These are phyloP conservation scores for Pulveroboletus frians DNA, from an alignment of 768 basidiomycete genomes.

Conservation along the genomic window DNA sequence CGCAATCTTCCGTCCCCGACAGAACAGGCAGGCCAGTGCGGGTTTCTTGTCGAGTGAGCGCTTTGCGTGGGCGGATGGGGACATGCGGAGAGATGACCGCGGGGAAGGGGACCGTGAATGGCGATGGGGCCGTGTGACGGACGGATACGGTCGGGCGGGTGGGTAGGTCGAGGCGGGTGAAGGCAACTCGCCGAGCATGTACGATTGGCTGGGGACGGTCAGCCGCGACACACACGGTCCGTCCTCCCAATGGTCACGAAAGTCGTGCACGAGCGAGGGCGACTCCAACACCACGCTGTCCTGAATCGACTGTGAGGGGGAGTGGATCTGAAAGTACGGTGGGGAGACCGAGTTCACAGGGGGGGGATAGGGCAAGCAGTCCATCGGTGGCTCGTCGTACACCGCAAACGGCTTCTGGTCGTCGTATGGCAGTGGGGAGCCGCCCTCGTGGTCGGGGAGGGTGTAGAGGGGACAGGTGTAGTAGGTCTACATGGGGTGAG, in stretches of 20 bases:
- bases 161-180: slow-evolving; percentile 8
- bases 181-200: slow-evolving; percentile 15
- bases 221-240: slow-evolving; percentile 1
- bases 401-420: slow-evolving; percentile 8
- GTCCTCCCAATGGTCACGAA: slow-evolving; percentile 24
- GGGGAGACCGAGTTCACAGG: slow-evolving; percentile 20
- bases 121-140: slow-evolving; percentile 16
- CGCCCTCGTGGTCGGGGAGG: slow-evolving; percentile 13
- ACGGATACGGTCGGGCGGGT: slow-evolving; percentile 10
- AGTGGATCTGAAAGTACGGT: slow-evolving; percentile 15
- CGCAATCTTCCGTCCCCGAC: slow-evolving; percentile 64
- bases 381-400: slow-evolving; percentile 28
- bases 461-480: slow-evolving; percentile 15
- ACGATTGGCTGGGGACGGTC: slow-evolving; percentile 13
- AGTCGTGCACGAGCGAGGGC: slow-evolving; percentile 11
- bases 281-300: slow-evolving; percentile 12
- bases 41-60: slow-evolving; percentile 47
- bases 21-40: slow-evolving; percentile 59
- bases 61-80: slow-evolving; percentile 21
- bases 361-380: slow-evolving; percentile 28
- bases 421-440: slow-evolving; percentile 8
- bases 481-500: slow-evolving; percentile 18
- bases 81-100: slow-evolving; percentile 14
- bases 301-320: slow-evolving; percentile 7
- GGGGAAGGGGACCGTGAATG: slow-evolving; percentile 28